These are phyloP conservation scores for Draba incana DNA, from an alignment of 345 rosid species.

Conservation along the genomic window DNA sequence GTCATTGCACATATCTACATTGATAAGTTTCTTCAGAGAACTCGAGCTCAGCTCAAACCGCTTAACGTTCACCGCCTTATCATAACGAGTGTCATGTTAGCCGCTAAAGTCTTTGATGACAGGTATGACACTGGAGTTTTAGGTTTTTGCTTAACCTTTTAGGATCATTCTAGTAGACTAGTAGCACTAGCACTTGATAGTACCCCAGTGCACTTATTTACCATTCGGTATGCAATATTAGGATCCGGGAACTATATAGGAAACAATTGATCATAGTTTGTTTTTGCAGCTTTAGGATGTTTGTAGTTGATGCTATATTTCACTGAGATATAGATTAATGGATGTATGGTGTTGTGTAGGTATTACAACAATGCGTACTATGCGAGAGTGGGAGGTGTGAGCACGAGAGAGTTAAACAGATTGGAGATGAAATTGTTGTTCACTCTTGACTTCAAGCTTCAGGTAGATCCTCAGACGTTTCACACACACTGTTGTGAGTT, in stretches of 20 bases:
- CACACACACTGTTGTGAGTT: slow-evolving; percentile 58
- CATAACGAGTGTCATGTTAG: slow-evolving; percentile 76
- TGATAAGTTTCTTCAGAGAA: slow-evolving; percentile 57
- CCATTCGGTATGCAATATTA: not conserved
- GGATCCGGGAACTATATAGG: not conserved
- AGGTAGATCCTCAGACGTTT: slow-evolving; percentile 68
- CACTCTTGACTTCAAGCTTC: slow-evolving; percentile 79
- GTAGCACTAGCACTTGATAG: not conserved
- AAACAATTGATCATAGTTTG: not conserved
- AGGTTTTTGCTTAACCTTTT: not conserved
- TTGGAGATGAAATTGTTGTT: slow-evolving; percentile 87
- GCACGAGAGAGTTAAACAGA: slow-evolving; percentile 74
- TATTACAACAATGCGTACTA: slow-evolving; percentile 88
- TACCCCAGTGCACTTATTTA: not conserved
- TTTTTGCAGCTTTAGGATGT: slow-evolving; percentile 7
- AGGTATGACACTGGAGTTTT: slow-evolving; percentile 50
- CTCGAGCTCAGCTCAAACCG: slow-evolving; percentile 60
- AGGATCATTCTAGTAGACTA: not conserved
- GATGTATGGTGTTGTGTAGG: slow-evolving; percentile 48
- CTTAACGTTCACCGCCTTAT: slow-evolving; percentile 86
- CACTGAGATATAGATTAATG: not conserved
- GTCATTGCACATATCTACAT: slow-evolving; percentile 73
- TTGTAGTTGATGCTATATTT: not conserved
- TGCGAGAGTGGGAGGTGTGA: slow-evolving; percentile 91
- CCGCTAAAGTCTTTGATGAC: slow-evolving; percentile 86